Base-by-base conservation (phyloP, 2,329 filamentous ascomycete genomes). In the Paraphaeosphaeria minitans region DNA sequence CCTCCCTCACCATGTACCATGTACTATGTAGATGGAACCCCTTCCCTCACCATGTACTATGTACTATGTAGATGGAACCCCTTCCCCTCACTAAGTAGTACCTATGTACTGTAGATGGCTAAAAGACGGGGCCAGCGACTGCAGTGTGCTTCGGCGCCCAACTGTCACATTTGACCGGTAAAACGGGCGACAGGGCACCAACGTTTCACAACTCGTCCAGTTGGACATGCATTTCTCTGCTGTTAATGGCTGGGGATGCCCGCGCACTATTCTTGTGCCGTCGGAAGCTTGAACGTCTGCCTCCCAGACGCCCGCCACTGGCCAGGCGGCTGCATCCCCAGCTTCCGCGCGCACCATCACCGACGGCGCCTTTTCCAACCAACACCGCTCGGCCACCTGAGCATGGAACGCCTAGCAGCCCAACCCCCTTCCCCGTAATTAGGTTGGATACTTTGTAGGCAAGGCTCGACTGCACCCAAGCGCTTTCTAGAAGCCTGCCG, bases 191-290 rank as follows among this genome's bases (percentile, higher is more conserved):
- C 69, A 65, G 53, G 43, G 64, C 68, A 67, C 64, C 63, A 61
- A 57, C 68, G 73, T 74, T 75, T 75, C 74, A 76, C 66, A 55
- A 60, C 61, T 35, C 55, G 62, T 66, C 60, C 55, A 64, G 57
- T 62, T 64, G 56, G 59, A 37, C 21, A 43, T 42, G 42, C 45
- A 55, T 57, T 39, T 55, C 31, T 49, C 61, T 49, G 56, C 54
- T 62, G 62, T 61, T 57, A n/a, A n/a, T n/a, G 59, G 61, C 59
- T 62, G 58, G 61, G 59, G 66, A 63, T 60, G 55, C 53, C 62
- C 56, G 60, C 57, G 60, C 50, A 33, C 69, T 76, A 75, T 74
- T 74, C 66, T 69, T 68, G 68, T 68, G 33, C 53, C 51, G 64
- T 71, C 72, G 72, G 64, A 68, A 62, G 58, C 54, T 63, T 64